phyloP scores from a whole-genome alignment of 179 eudicot species.

The Spinacia oleracea region DNA sequence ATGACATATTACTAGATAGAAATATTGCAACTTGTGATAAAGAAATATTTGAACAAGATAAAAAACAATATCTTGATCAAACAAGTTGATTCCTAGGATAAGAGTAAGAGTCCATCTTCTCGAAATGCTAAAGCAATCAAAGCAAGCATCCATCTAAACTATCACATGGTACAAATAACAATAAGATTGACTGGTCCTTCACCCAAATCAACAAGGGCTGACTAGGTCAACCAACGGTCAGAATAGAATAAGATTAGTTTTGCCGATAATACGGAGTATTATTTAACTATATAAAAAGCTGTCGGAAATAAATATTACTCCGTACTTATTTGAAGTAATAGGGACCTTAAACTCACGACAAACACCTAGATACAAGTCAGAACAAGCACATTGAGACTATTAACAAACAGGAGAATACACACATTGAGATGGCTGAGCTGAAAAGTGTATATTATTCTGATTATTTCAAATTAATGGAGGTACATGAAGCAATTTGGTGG shows the following conservation, averaged over 20 bases:
- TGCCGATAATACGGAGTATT: neutral
- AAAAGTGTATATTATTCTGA: neutral
- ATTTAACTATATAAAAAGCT: neutral
- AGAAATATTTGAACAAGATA: neutral
- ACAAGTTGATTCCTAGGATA: slow-evolving; percentile 5
- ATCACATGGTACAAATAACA: neutral
- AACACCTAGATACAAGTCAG: neutral
- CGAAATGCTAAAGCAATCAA: slow-evolving; percentile 15
- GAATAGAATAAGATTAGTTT: neutral
- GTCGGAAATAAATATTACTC: neutral
- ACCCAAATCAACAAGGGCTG: neutral
- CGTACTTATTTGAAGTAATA: neutral
- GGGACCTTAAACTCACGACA: neutral
- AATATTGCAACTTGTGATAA: neutral
- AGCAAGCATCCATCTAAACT: neutral
- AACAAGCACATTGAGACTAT: no score
- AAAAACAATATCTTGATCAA: slow-evolving; percentile 3
- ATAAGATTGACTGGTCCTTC: neutral
- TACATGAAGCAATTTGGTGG: neutral
- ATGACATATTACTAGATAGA: neutral
- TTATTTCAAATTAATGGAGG: neutral
- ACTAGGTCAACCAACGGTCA: neutral
- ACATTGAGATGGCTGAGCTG: neutral
- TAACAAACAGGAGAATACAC: neutral
- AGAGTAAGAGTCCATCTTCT: slow-evolving; percentile 20